phyloP scores from a whole-genome alignment of 441 rosid species.

The Gossypium aridum region DNA sequence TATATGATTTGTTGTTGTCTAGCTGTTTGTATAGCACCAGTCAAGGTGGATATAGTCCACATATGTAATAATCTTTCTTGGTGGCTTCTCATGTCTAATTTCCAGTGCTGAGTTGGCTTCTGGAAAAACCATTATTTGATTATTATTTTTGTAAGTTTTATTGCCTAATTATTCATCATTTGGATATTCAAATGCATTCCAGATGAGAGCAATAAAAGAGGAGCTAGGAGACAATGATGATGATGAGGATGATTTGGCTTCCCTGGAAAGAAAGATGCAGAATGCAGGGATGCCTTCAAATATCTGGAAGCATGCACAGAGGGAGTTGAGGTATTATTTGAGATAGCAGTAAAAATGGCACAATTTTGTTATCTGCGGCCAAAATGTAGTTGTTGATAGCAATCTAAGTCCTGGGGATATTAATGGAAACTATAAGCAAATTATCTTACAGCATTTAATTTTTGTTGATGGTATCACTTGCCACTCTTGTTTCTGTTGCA shows the following conservation, averaged over 20 bases:
- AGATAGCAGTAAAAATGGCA: background rate
- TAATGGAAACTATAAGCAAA: background rate
- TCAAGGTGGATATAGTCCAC: background rate
- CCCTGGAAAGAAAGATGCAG: conserved; percentile 93
- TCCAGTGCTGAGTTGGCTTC: background rate
- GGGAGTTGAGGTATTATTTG: conserved; percentile 76
- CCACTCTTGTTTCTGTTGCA: conserved; percentile 1
- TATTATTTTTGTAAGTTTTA: conserved; percentile 5
- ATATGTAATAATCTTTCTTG: background rate
- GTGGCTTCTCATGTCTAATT: conserved; percentile 3
- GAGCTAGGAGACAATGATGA: conserved; percentile 99
- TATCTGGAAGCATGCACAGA: conserved; percentile 96
- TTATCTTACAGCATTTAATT: background rate
- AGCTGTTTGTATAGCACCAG: background rate
- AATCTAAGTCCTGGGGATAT: background rate
- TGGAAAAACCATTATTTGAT: background rate
- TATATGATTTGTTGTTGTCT: conserved; percentile 2
- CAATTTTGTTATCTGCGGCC: background rate
- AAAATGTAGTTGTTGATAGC: background rate
- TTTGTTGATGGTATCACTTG: background rate
- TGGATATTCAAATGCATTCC: conserved; percentile 23
- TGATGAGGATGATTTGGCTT: conserved; percentile 96
- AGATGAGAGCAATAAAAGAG: conserved; percentile 99
- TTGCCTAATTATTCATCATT: conserved; percentile 9
- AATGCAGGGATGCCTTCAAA: conserved; percentile 89